Evolutionary conservation across 2,329 filamentous ascomycete species (phyloP).

Genomic region (Fusarium sp.): DNA sequence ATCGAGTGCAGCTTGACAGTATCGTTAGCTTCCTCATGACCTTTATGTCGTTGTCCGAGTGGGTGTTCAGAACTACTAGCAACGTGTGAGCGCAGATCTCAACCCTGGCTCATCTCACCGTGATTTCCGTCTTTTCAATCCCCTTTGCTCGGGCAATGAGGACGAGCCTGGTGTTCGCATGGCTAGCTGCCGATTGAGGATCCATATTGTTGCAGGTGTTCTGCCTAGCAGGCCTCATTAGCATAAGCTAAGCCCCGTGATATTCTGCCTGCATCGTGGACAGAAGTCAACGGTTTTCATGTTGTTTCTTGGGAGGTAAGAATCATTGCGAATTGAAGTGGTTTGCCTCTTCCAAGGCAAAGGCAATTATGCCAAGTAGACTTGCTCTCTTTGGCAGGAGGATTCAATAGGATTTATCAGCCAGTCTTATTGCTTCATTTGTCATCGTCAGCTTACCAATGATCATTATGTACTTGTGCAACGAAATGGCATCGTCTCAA

Average conservation of each 20-base stretch:
- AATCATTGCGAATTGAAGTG: background rate
- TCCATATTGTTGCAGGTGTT: slow-evolving; percentile 16
- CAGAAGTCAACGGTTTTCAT: background rate
- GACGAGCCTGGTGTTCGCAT: background rate
- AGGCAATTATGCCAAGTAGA: background rate
- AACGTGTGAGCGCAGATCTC: slow-evolving; percentile 37
- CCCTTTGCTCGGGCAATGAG: background rate
- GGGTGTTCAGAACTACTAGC: slow-evolving; percentile 17
- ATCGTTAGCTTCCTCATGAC: slow-evolving; percentile 36
- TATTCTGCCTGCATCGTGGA: background rate
- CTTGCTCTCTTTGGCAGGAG: slow-evolving; percentile 9
- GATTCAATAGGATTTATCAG: slow-evolving; percentile 1
- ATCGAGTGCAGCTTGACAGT: slow-evolving; percentile 23
- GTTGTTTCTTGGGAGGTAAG: background rate
- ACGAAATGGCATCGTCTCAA: background rate
- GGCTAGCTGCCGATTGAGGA: background rate
- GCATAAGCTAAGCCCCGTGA: slow-evolving; percentile 8
- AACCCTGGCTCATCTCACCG: slow-evolving; percentile 28
- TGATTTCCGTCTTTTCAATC: slow-evolving; percentile 10
- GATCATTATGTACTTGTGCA: slow-evolving; percentile 4
- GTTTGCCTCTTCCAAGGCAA: background rate
- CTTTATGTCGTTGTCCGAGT: slow-evolving; percentile 21
- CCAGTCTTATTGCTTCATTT: slow-evolving; percentile 21
- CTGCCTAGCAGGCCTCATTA: slow-evolving; percentile 22
- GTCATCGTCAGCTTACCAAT: slow-evolving; percentile 39